A percentile compares a stretch with the other conserved stretches of the same genome.
Evolutionary conservation across 169 alveolate species (phyloP).

Genomic region (Cryptosporidium felis): DNA sequence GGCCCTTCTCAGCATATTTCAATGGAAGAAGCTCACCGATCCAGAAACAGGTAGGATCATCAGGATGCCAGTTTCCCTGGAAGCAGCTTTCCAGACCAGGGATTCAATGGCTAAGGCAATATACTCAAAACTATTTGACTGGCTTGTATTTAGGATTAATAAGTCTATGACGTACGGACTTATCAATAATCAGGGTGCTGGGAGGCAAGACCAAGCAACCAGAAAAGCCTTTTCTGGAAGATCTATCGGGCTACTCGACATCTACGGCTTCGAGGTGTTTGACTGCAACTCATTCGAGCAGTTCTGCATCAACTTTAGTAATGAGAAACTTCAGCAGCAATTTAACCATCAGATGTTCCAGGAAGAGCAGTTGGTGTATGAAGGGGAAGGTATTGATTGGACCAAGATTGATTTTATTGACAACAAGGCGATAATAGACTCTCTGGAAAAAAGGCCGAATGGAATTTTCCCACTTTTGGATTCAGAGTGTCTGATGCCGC

Average conservation of each 20-base stretch:
- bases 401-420: constrained; percentile 82
- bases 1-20: constrained; percentile 64
- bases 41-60: constrained; percentile 73
- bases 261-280: constrained; percentile 86
- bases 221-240: constrained; percentile 73
- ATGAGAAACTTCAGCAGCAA: constrained; percentile 86
- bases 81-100: constrained; percentile 75
- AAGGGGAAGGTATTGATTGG: constrained; percentile 84
- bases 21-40: constrained; percentile 73
- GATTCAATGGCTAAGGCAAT: constrained; percentile 81
- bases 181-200: not conserved
- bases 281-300: constrained; percentile 85
- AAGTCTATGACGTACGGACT: constrained; percentile 65
- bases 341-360: constrained; percentile 87
- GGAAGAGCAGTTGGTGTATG: constrained; percentile 82
- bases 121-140: constrained; percentile 78
- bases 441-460: constrained; percentile 80
- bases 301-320: constrained; percentile 89
- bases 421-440: constrained; percentile 84
- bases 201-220: not conserved
- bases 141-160: constrained; percentile 77
- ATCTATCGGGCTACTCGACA: constrained; percentile 82
- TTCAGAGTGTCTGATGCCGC: constrained; percentile 77
- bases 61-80: constrained; percentile 52
- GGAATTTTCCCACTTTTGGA: constrained; percentile 81